phyloP scores from a whole-genome alignment of 768 basidiomycete species.

The Collybiopsis confluens region DNA sequence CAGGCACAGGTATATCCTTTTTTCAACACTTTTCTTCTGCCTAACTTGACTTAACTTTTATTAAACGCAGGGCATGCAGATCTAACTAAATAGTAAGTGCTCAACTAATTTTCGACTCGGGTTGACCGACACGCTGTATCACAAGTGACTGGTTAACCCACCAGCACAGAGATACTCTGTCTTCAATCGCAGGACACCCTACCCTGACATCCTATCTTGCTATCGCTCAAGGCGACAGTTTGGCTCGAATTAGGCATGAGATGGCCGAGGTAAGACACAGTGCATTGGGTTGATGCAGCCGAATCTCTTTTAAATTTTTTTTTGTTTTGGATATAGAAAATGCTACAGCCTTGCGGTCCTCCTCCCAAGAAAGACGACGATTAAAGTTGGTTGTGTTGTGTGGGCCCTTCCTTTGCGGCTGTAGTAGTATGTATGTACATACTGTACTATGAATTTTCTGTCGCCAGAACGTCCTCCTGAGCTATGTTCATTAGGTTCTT shows the following conservation, averaged over 20 bases:
- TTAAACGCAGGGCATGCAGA: constrained; percentile 80
- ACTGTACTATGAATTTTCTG: too few relatives aligned
- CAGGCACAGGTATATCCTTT: constrained; percentile 86
- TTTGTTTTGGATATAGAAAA: constrained; percentile 49
- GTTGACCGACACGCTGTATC: background rate
- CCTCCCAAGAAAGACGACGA: constrained; percentile 89
- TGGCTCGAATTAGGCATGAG: constrained; percentile 87
- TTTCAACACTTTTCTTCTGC: background rate
- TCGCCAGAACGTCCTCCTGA: too few relatives aligned
- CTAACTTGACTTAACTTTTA: constrained; percentile 4
- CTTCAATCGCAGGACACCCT: constrained; percentile 91
- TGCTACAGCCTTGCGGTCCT: constrained; percentile 93
- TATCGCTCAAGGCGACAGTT: constrained; percentile 92
- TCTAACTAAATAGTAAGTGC: constrained; percentile 86
- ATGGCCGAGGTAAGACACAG: constrained; percentile 77
- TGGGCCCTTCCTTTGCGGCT: too few relatives aligned
- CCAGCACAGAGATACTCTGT: constrained; percentile 93
- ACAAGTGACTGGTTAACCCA: constrained; percentile 96
- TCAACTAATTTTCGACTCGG: background rate
- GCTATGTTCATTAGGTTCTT: too few relatives aligned
- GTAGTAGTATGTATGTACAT: too few relatives aligned
- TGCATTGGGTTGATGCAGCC: background rate
- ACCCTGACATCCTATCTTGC: constrained; percentile 82
- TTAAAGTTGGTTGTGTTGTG: constrained; percentile 27
- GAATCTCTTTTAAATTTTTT: constrained; percentile 53